Evolutionary conservation across 108 stramenopile genomes (phyloP).

Genomic region (Stephanodiscus minutulus): DNA sequence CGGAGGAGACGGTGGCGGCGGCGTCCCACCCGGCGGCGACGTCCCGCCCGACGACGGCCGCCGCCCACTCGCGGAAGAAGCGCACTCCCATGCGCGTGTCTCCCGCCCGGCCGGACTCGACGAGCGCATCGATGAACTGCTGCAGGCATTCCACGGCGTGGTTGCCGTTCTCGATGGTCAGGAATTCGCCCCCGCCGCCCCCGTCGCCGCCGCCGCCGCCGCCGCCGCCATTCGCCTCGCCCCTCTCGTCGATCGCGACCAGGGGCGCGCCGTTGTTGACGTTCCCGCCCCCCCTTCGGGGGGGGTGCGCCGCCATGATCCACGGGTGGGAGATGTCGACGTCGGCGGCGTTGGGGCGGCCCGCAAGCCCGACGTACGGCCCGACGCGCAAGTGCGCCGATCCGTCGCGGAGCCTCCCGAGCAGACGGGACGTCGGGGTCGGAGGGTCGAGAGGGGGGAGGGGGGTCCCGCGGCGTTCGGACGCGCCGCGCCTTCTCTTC

Average conservation of each 20-base stretch:
- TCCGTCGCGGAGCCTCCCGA: conserved; percentile 12
- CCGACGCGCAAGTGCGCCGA: conserved; percentile 45
- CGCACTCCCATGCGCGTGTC: conserved; percentile 66
- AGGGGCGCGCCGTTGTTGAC: background rate
- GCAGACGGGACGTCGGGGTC: conserved; percentile 15
- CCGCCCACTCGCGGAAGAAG: conserved; percentile 73
- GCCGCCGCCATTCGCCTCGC: background rate
- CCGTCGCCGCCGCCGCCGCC: background rate
- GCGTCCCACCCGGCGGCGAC: background rate
- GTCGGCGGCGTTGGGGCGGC: conserved; percentile 75
- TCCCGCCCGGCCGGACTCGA: conserved; percentile 79
- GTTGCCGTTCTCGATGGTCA: conserved; percentile 64
- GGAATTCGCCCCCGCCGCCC: conserved; percentile 6
- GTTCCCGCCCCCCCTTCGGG: conserved; percentile 2
- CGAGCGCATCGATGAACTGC: conserved; percentile 70
- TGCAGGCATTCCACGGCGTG: conserved; percentile 73
- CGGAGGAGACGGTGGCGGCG: background rate
- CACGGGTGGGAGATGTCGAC: conserved; percentile 80
- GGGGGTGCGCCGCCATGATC: conserved; percentile 45
- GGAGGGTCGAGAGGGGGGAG: background rate
- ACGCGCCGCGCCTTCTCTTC: background rate
- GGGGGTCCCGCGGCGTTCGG: background rate
- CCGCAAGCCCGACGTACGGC: conserved; percentile 50
- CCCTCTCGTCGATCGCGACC: background rate
- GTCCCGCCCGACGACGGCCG: conserved; percentile 33